phyloP scores from a whole-genome alignment of 2,329 filamentous ascomycete genomes.

The Claviceps paspali region DNA sequence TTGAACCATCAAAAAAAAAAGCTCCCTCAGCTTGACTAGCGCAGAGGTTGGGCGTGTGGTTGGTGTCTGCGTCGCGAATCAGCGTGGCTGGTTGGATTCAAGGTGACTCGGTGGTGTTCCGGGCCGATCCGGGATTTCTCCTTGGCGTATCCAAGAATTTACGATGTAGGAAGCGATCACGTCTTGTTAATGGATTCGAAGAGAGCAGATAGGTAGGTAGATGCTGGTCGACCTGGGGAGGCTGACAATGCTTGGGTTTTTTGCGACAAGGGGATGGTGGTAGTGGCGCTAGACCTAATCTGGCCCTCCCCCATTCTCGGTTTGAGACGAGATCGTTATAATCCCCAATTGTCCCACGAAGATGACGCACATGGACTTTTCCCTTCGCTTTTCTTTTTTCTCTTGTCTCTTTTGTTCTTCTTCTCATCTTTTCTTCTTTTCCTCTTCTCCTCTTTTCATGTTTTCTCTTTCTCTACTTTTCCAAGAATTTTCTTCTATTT shows the following conservation, averaged over 20 bases:
- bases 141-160: not conserved
- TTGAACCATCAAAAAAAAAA: slow-evolving; percentile 3
- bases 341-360: too few relatives aligned
- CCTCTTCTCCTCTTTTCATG: too few relatives aligned
- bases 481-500: not conserved
- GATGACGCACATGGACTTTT: too few relatives aligned
- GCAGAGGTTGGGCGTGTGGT: not conserved
- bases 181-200: too few relatives aligned
- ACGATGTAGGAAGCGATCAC: not conserved
- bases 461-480: too few relatives aligned
- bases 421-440: too few relatives aligned
- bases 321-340: too few relatives aligned
- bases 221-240: slow-evolving; percentile 1
- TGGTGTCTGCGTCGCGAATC: not conserved
- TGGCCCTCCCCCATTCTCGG: too few relatives aligned
- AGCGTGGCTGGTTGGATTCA: not conserved
- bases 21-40: slow-evolving; percentile 1
- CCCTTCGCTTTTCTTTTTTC: too few relatives aligned
- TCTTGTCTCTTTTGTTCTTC: too few relatives aligned
- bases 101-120: not conserved
- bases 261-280: slow-evolving; percentile 4
- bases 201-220: too few relatives aligned
- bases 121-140: not conserved
- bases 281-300: slow-evolving; percentile 18
- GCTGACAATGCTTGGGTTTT: slow-evolving; percentile 7